These are phyloP conservation scores for Trametopsis cervina DNA, from an alignment of 768 basidiomycete species.

Conservation along the genomic window DNA sequence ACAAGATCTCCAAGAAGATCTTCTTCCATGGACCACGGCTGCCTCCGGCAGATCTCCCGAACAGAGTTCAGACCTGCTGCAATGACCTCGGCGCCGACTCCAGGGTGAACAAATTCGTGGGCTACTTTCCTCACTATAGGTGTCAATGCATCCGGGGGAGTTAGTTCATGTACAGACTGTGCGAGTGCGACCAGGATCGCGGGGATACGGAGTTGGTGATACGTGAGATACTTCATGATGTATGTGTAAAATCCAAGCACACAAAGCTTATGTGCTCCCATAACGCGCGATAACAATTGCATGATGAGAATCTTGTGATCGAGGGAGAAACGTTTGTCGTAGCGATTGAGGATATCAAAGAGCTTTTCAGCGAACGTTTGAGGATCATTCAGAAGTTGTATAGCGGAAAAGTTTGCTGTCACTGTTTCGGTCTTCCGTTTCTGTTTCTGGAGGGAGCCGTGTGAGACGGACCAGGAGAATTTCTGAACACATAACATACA, in stretches of 20 bases:
- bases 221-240: constrained; percentile 86
- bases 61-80: constrained; percentile 96
- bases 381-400: constrained; percentile 90
- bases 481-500: too few species aligned
- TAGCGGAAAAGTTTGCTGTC: constrained; percentile 78
- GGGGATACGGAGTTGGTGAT: constrained; percentile 89
- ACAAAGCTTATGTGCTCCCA: constrained; percentile 88
- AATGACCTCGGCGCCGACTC: constrained; percentile 92
- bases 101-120: constrained; percentile 95
- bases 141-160: constrained; percentile 85
- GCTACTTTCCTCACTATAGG: constrained; percentile 91
- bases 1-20: constrained; percentile 88
- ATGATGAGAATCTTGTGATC: constrained; percentile 97
- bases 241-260: constrained; percentile 95
- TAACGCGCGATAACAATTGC: constrained; percentile 92
- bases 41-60: constrained; percentile 87
- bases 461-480: too few species aligned
- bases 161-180: constrained; percentile 91
- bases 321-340: constrained; percentile 93
- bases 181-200: constrained; percentile 91
- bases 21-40: constrained; percentile 97
- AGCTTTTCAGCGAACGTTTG: constrained; percentile 94
- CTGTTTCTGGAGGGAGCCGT: constrained; percentile 30
- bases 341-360: constrained; percentile 71
- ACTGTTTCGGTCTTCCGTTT: constrained; percentile 21